Evolutionary conservation across 179 eudicot species (phyloP).

Genomic region (Carnegiea gigantea): DNA sequence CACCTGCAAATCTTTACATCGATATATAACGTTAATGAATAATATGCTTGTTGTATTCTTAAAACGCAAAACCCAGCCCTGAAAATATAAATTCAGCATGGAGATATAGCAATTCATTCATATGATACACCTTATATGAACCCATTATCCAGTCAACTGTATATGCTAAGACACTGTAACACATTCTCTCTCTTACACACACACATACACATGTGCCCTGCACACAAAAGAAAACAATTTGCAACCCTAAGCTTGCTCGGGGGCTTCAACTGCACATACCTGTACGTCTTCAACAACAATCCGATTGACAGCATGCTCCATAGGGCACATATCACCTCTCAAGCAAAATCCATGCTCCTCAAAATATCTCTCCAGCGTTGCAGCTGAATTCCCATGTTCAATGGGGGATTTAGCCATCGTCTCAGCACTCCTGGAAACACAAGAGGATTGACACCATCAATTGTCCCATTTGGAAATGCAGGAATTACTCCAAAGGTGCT

Average conservation of each 20-base stretch:
- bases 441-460: slow-evolving; percentile 71
- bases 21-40: not conserved
- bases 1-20: not conserved
- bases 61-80: not conserved
- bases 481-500: slow-evolving; percentile 75
- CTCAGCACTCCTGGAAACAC: slow-evolving; percentile 68
- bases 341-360: slow-evolving; percentile 98
- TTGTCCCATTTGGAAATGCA: slow-evolving; percentile 68
- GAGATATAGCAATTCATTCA: not conserved
- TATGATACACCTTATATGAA: not conserved
- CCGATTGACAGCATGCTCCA: slow-evolving; percentile 98
- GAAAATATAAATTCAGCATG: not conserved
- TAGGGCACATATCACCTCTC: slow-evolving; percentile 97
- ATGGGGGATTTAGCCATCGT: slow-evolving; percentile 56
- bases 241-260: not conserved
- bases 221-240: slow-evolving; percentile 12
- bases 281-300: slow-evolving; percentile 98
- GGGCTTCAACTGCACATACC: slow-evolving; percentile 42
- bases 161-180: not conserved
- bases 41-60: not conserved
- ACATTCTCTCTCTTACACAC: too few relatives aligned
- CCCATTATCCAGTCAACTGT: not conserved
- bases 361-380: slow-evolving; percentile 90
- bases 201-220: too few relatives aligned
- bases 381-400: slow-evolving; percentile 66